These are phyloP conservation scores for Lentinula novae-zelandiae DNA, from an alignment of 1,284 basidiomycete species.

Conservation along the genomic window DNA sequence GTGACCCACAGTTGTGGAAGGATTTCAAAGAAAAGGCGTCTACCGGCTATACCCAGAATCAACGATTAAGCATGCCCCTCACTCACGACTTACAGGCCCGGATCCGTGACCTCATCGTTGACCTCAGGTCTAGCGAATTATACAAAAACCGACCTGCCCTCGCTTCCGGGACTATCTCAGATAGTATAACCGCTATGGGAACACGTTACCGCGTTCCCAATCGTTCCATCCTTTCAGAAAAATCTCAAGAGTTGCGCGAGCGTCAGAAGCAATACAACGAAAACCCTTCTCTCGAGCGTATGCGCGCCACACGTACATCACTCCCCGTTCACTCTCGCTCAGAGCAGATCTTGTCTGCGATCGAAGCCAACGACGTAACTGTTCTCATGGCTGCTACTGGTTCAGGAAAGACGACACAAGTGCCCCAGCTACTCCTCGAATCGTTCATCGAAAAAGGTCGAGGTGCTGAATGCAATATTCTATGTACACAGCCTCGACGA, in stretches of 20 bases:
- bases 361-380: conserved; percentile 81
- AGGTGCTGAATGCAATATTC: conserved; percentile 86
- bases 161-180: conserved; percentile 17
- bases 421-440: conserved; percentile 92
- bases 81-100: conserved; percentile 70
- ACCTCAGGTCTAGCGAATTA: conserved; percentile 50
- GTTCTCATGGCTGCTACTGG: conserved; percentile 95
- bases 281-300: conserved; percentile 59
- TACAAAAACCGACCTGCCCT: conserved; percentile 38
- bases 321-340: conserved; percentile 76
- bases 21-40: conserved; percentile 60
- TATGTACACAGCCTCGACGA: conserved; percentile 93
- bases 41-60: conserved; percentile 68
- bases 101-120: conserved; percentile 68
- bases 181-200: conserved; percentile 1
- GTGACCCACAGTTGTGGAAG: conserved; percentile 80
- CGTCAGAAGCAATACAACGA: conserved; percentile 61
- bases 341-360: conserved; percentile 64
- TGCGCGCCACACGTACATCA: conserved; percentile 64
- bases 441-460: conserved; percentile 75
- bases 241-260: conserved; percentile 58
- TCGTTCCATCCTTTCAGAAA: conserved; percentile 30
- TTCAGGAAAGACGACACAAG: conserved; percentile 95
- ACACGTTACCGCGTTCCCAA: conserved; percentile 10
- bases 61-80: conserved; percentile 71